phyloP scores from a whole-genome alignment of 495 filamentous ascomycete genomes.

The Eremomyces bilateralis region DNA sequence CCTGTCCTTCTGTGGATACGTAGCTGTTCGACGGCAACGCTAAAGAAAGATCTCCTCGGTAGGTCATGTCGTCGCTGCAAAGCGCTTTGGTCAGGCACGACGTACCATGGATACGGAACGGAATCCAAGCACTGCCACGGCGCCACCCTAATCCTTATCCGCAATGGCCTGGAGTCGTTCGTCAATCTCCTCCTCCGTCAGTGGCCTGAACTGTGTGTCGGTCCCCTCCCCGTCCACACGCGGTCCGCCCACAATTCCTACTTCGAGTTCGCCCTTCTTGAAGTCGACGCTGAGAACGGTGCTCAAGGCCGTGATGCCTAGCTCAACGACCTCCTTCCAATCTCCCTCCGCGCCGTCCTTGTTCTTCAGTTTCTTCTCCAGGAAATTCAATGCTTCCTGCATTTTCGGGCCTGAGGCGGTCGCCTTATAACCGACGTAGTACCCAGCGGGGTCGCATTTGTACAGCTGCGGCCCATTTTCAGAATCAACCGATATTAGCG shows the following conservation, averaged over 20 bases:
- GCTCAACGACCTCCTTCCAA: constrained; percentile 96
- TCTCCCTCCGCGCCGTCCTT: constrained; percentile 80
- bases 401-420: constrained; percentile 93
- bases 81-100: too few relatives aligned
- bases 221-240: constrained; percentile 56
- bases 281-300: constrained; percentile 95
- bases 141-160: constrained; percentile 69
- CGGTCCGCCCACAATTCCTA: constrained; percentile 84
- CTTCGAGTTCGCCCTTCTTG: constrained; percentile 96
- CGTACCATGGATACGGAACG: too few relatives aligned
- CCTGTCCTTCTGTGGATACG: too few relatives aligned
- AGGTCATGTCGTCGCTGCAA: too few relatives aligned
- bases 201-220: constrained; percentile 55
- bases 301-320: constrained; percentile 84
- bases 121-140: constrained; percentile 2
- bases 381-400: constrained; percentile 89
- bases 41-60: too few relatives aligned
- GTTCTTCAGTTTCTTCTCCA: constrained; percentile 99
- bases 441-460: constrained; percentile 95
- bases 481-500: constrained; percentile 77
- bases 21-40: too few relatives aligned
- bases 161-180: constrained; percentile 92
- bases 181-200: constrained; percentile 96
- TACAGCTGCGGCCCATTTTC: constrained; percentile 91
- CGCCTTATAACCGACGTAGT: constrained; percentile 95